Conservation (phyloP, 495 filamentous ascomycete species). For the Cercophora samala region DNA sequence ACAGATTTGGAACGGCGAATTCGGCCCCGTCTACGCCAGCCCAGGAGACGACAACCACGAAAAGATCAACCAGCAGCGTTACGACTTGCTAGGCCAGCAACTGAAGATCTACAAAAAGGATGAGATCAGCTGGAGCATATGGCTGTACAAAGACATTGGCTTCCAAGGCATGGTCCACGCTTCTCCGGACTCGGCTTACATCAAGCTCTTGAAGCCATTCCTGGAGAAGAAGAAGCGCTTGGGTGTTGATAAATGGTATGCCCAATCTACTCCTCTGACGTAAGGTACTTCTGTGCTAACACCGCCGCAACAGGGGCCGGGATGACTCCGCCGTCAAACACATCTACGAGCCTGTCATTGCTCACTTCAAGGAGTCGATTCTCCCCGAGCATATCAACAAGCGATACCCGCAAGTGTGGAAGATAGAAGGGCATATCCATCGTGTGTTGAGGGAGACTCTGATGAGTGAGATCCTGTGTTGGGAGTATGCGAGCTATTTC, state of each 20-base stretch:
- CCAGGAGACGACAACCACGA: conserved; percentile 39
- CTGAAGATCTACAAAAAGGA: conserved; percentile 56
- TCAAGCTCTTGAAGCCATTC: conserved; percentile 49
- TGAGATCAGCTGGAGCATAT: conserved; percentile 59
- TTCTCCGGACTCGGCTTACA: conserved; percentile 47
- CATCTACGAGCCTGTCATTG: conserved; percentile 34
- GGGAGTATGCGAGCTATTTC: conserved; percentile 59
- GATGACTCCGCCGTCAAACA: conserved; percentile 31
- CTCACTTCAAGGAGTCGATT: conserved; percentile 25
- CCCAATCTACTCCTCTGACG: neutral
- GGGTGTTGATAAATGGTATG: conserved; percentile 47
- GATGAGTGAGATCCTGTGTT: conserved; percentile 49
- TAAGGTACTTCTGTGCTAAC: neutral
- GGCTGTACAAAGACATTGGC: conserved; percentile 65
- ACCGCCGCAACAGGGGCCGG: conserved; percentile 38
- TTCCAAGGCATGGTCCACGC: conserved; percentile 61
- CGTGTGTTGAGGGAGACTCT: conserved; percentile 53
- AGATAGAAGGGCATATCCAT: conserved; percentile 53
- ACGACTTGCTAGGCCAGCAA: conserved; percentile 54
- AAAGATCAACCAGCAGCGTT: conserved; percentile 50
- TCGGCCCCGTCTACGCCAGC: conserved; percentile 59
- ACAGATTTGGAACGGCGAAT: conserved; percentile 61
- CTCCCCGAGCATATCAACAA: conserved; percentile 32
- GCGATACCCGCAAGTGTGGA: conserved; percentile 56
- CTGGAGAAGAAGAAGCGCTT: conserved; percentile 53